phyloP scores from a whole-genome alignment of 2,329 filamentous ascomycete genomes.

The Penicillium decumbens region DNA sequence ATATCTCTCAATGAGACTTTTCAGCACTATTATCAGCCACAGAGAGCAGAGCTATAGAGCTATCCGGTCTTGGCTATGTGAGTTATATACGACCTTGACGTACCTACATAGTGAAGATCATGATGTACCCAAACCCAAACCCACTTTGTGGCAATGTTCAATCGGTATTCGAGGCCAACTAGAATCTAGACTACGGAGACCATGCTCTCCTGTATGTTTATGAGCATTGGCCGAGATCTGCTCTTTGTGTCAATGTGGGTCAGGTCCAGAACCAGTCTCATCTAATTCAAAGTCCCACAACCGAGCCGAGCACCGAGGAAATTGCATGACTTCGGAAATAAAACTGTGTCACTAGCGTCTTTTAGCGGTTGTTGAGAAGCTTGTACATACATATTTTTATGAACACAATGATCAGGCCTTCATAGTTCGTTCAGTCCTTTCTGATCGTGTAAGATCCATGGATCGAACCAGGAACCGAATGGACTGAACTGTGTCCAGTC shows the following conservation, averaged over 20 bases:
- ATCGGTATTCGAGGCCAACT: too few species aligned
- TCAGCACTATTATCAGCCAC: not conserved
- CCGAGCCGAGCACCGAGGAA: not conserved
- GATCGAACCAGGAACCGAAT: not conserved
- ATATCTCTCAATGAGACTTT: not conserved
- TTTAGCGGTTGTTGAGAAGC: slow-evolving; percentile 7
- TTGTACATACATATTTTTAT: slow-evolving; percentile 2
- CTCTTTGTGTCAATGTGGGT: not conserved
- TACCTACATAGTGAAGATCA: too few species aligned
- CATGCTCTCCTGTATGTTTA: not conserved
- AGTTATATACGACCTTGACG: not conserved
- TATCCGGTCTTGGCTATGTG: not conserved
- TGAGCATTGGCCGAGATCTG: not conserved
- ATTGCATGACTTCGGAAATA: not conserved
- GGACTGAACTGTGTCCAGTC: not conserved
- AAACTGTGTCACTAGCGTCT: not conserved
- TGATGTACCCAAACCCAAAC: too few species aligned
- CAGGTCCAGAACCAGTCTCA: not conserved
- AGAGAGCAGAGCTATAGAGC: not conserved
- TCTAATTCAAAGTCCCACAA: not conserved
- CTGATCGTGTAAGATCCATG: too few species aligned
- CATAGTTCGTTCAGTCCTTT: not conserved
- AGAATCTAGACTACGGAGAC: too few species aligned
- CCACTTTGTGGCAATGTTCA: too few species aligned
- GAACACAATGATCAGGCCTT: not conserved